phyloP scores from a whole-genome alignment of 179 eudicot genomes.

The Sideroxylon spinosum region DNA sequence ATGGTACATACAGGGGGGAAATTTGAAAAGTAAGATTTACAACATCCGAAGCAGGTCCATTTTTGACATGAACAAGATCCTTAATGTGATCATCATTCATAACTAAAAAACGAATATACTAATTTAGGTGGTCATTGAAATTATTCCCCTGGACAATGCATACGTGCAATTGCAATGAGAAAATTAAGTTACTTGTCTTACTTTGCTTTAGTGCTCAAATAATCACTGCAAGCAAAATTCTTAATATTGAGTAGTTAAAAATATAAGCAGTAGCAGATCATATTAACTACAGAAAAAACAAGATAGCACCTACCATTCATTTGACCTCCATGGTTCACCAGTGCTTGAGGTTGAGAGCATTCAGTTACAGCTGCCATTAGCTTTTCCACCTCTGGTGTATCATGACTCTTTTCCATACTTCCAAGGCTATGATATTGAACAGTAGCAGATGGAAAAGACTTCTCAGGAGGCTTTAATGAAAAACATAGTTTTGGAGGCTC shows the following conservation, averaged over 20 bases:
- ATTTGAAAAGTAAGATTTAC: background rate
- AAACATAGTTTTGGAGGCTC: conserved; percentile 22
- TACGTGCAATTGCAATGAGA: background rate
- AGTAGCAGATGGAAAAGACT: conserved; percentile 24
- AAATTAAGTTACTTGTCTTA: background rate
- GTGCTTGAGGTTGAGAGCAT: conserved; percentile 23
- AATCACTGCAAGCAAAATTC: background rate
- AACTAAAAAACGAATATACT: background rate
- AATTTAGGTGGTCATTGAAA: background rate
- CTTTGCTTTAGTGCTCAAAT: background rate
- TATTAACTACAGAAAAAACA: background rate
- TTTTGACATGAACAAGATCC: background rate
- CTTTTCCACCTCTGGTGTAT: conserved; percentile 22
- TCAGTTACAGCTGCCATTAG: conserved; percentile 24
- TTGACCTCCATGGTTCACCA: conserved; percentile 29
- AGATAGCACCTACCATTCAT: conserved; percentile 22
- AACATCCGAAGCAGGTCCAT: background rate
- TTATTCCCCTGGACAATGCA: background rate
- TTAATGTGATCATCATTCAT: background rate
- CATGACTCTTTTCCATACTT: conserved; percentile 24
- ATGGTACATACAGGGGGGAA: background rate
- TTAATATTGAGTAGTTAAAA: background rate
- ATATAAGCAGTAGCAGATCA: background rate
- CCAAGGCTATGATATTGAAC: conserved; percentile 28
- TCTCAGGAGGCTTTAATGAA: conserved; percentile 27